Evolutionary conservation across 2,329 filamentous ascomycete species (phyloP).

Genomic region (Neonectria ditissima): DNA sequence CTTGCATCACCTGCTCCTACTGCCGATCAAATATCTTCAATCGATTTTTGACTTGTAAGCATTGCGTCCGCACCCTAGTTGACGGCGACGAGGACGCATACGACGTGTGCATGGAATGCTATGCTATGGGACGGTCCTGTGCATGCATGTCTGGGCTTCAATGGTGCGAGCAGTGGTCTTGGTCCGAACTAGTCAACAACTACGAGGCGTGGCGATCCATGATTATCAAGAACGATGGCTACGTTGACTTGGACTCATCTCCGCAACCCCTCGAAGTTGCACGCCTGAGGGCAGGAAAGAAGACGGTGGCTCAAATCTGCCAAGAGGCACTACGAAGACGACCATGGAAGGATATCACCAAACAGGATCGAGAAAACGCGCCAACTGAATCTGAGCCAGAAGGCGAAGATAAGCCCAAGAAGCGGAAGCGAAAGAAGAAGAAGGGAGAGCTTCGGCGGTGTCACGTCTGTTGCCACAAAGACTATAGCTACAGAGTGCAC

Average conservation of each 20-base stretch:
- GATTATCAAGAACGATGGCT: slow-evolving; percentile 79
- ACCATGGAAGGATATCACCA: slow-evolving; percentile 85
- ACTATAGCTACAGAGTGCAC: slow-evolving; percentile 87
- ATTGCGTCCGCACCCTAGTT: slow-evolving; percentile 76
- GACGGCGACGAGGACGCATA: slow-evolving; percentile 85
- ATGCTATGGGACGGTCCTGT: slow-evolving; percentile 96
- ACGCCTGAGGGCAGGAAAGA: slow-evolving; percentile 74
- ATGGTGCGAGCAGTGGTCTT: slow-evolving; percentile 95
- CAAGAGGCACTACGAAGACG: slow-evolving; percentile 85
- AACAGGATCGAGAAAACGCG: slow-evolving; percentile 62
- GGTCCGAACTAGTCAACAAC: slow-evolving; percentile 79
- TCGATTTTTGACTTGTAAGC: slow-evolving; percentile 90
- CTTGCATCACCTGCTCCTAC: slow-evolving; percentile 94
- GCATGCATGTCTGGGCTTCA: slow-evolving; percentile 84
- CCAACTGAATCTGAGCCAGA: slow-evolving; percentile 66
- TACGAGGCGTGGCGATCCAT: slow-evolving; percentile 87
- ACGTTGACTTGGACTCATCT: slow-evolving; percentile 72
- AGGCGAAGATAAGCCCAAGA: slow-evolving; percentile 72
- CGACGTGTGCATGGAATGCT: slow-evolving; percentile 98
- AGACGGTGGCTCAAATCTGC: slow-evolving; percentile 90
- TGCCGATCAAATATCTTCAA: slow-evolving; percentile 98
- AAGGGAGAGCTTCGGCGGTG: slow-evolving; percentile 71
- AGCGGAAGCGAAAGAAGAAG: slow-evolving; percentile 68
- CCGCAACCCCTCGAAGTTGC: slow-evolving; percentile 79
- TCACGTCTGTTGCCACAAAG: slow-evolving; percentile 85